Conservation (phyloP, 257 asterid species). For the Plantago elongata region DNA sequence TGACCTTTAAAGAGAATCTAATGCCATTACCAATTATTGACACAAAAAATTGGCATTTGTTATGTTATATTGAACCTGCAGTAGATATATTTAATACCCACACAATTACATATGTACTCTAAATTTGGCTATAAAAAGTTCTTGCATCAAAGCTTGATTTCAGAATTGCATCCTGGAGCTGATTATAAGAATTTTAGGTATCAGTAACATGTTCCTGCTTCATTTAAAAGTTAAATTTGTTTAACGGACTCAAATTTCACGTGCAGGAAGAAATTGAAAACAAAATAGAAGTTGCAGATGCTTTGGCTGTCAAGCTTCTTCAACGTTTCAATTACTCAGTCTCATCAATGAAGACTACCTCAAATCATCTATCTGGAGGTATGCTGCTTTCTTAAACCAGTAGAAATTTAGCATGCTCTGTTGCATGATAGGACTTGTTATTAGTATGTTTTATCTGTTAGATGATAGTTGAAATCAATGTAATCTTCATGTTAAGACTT, state of each 20-base stretch:
- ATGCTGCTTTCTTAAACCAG: slow-evolving; percentile 14
- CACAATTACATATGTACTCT: no score
- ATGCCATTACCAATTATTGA: no score
- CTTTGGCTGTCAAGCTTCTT: slow-evolving; percentile 85
- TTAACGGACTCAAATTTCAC: slow-evolving; percentile 17
- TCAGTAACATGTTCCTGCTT: background rate
- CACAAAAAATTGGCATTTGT: no score
- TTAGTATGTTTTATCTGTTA: no score
- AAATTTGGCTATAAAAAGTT: no score
- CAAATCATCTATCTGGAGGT: slow-evolving; percentile 91
- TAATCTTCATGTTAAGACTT: background rate
- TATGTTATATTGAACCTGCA: no score
- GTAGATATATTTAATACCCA: no score
- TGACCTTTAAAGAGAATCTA: no score
- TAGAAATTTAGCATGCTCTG: background rate
- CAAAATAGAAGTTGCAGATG: slow-evolving; percentile 93
- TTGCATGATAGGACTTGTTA: background rate
- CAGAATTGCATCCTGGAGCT: no score
- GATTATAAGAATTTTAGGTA: no score
- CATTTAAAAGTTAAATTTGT: slow-evolving; percentile 12
- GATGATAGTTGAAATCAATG: no score
- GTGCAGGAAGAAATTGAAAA: slow-evolving; percentile 86
- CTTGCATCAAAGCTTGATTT: no score
- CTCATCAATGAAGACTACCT: slow-evolving; percentile 77
- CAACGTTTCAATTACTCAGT: slow-evolving; percentile 85